These are phyloP conservation scores for Endocalyx cinctus DNA, from an alignment of 2,329 filamentous ascomycete species.

Conservation along the genomic window DNA sequence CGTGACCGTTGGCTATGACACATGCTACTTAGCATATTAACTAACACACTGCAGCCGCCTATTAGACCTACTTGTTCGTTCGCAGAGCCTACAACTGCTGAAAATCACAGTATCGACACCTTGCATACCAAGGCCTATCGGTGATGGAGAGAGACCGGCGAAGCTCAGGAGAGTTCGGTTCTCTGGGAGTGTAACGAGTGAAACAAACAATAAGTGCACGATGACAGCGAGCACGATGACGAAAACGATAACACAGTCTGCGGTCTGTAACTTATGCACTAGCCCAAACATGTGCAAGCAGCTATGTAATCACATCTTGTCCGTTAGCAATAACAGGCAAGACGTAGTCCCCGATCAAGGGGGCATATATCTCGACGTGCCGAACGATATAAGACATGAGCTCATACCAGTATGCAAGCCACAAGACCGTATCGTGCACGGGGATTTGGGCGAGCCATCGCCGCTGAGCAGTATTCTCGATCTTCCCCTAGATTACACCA, in stretches of 20 bases:
- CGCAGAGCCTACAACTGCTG: constrained; percentile 4
- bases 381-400: constrained; percentile 7
- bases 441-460: constrained; percentile 5
- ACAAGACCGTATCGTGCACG: no score
- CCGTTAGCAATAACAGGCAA: no score
- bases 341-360: background rate
- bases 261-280: constrained; percentile 1
- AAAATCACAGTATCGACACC: constrained; percentile 3
- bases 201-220: no score
- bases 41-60: constrained; percentile 1
- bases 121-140: background rate
- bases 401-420: constrained; percentile 3
- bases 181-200: no score
- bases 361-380: constrained; percentile 6
- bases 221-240: background rate
- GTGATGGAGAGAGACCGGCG: background rate
- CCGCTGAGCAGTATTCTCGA: constrained; percentile 13
- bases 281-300: constrained; percentile 5
- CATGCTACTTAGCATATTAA: no score
- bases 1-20: no score
- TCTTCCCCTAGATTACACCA: constrained; percentile 11
- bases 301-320: constrained; percentile 5
- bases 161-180: constrained; percentile 4
- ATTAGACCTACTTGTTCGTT: constrained; percentile 6
- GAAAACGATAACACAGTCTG: background rate